These are phyloP conservation scores for Monarda citriodora DNA, from an alignment of 305 asterid genomes.

Conservation along the genomic window DNA sequence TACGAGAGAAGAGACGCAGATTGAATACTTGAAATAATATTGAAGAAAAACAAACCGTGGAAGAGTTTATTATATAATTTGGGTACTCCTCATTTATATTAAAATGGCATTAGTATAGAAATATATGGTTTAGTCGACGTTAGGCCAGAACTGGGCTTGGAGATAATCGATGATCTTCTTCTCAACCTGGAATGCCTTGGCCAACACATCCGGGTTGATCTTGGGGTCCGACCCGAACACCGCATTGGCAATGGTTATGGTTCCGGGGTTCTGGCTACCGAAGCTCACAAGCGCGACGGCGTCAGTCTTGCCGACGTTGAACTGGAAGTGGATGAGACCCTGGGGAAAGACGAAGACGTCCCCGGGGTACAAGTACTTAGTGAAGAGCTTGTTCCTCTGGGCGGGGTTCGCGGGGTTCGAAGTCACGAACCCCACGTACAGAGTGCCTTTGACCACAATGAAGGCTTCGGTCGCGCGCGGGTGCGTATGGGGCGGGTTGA, in stretches of 20 bases:
- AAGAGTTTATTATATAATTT: no score
- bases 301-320: constrained; percentile 3
- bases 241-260: constrained; percentile 8
- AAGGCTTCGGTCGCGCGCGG: constrained; percentile 20
- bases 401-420: constrained; percentile 11
- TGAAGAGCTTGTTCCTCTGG: constrained; percentile 18
- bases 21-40: no score
- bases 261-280: constrained; percentile 13
- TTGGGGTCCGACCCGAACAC: constrained; percentile 11
- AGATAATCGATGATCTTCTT: constrained; percentile 10
- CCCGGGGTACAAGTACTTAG: constrained; percentile 10
- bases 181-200: constrained; percentile 13
- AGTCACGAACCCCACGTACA: constrained; percentile 17
- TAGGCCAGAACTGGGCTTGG: constrained; percentile 3
- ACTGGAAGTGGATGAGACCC: constrained; percentile 23
- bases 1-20: no score
- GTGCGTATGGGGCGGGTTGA: constrained; percentile 19
- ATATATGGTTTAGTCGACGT: background rate
- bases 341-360: constrained; percentile 22
- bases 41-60: no score
- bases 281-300: constrained; percentile 10
- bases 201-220: constrained; percentile 10
- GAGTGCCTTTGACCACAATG: constrained; percentile 9
- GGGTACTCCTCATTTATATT: no score
- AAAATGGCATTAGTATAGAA: background rate